Percentiles rank a stretch among this genome's conserved stretches.
Conservation (phyloP, 2,329 filamentous ascomycete genomes). For the Xylariomycetidae sp. region DNA sequence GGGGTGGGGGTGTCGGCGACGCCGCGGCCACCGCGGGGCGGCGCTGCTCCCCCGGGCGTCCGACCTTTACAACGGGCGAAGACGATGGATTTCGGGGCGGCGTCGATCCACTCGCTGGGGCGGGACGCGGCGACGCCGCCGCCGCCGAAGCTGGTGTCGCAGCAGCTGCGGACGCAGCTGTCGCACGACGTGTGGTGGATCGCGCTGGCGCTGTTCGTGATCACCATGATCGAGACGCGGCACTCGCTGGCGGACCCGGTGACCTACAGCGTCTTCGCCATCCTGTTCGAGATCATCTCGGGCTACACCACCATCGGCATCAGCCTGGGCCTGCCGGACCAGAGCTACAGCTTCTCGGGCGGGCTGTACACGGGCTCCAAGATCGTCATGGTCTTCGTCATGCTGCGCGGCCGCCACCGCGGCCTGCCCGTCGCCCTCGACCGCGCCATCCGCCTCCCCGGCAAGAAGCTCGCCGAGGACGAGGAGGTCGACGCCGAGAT, state of each 20-base stretch:
- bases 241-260: conserved; percentile 46
- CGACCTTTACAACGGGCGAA: conserved; percentile 13
- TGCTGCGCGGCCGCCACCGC: conserved; percentile 50
- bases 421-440: conserved; percentile 51
- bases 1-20: conserved; percentile 34
- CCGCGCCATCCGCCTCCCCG: conserved; percentile 42
- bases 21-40: too few relatives aligned
- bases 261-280: conserved; percentile 53
- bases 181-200: conserved; percentile 64
- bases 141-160: conserved; percentile 38
- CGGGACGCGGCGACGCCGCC: conserved; percentile 8
- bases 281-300: conserved; percentile 51
- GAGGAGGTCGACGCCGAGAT: conserved; percentile 30
- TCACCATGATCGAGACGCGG: conserved; percentile 53
- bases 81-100: conserved; percentile 14
- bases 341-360: conserved; percentile 50
- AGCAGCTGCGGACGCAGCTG: conserved; percentile 58
- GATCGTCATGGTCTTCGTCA: conserved; percentile 51
- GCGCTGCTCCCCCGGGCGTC: neutral
- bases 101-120: conserved; percentile 15
- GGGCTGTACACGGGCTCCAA: conserved; percentile 50
- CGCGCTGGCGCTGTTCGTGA: conserved; percentile 52
- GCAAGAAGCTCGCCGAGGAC: conserved; percentile 14
- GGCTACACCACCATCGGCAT: conserved; percentile 59
- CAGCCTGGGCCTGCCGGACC: conserved; percentile 47